These are phyloP conservation scores for Teratosphaeria zuluensis DNA, from an alignment of 2,329 filamentous ascomycete genomes.

Conservation along the genomic window DNA sequence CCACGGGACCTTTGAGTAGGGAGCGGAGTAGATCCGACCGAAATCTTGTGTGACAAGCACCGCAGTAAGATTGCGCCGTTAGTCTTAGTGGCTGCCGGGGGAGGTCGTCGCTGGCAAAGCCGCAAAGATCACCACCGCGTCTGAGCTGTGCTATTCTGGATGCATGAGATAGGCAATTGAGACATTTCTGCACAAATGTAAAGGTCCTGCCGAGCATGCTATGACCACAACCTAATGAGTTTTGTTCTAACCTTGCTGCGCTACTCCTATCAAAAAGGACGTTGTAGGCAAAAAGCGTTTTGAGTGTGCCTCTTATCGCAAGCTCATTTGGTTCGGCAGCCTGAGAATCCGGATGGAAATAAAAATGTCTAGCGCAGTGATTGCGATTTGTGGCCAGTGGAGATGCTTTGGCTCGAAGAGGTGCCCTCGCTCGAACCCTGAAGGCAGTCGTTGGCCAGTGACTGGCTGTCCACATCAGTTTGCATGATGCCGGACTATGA, in stretches of 20 bases:
- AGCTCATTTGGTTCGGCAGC: neutral
- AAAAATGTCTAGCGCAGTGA: neutral
- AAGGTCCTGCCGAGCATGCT: neutral
- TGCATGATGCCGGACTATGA: neutral
- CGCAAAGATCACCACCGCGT: neutral
- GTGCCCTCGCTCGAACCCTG: neutral
- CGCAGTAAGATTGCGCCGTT: neutral
- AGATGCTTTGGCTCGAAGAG: neutral
- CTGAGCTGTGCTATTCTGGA: neutral
- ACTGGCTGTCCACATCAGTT: neutral
- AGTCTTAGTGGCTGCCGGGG: neutral
- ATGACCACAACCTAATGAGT: neutral
- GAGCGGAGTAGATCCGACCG: neutral
- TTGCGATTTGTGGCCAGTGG: neutral
- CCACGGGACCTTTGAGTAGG: neutral
- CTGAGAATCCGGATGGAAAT: neutral
- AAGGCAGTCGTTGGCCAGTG: neutral
- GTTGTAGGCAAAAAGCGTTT: neutral
- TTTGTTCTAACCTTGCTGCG: neutral
- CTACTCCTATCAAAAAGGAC: neutral
- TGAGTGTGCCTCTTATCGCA: neutral
- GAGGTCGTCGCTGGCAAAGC: neutral
- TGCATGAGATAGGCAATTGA: neutral
- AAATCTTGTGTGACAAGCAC: neutral
- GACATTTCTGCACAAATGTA: neutral